Base-by-base conservation (phyloP, 129 eudicot genomes). In the Saposhnikovia divaricata region DNA sequence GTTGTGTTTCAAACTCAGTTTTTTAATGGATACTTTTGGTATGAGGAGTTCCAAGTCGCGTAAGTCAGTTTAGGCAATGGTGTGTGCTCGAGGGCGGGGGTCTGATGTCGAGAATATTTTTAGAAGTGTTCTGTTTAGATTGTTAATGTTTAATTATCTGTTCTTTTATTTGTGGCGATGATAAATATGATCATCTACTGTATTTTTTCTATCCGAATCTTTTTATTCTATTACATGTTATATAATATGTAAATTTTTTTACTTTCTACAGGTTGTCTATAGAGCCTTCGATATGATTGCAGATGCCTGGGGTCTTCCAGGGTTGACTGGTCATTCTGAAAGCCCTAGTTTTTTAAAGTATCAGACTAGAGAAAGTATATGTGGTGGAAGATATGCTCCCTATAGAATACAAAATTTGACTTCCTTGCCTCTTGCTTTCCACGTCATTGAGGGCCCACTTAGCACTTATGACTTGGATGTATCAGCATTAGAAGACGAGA, bases 391-490 rank as follows among this genome's bases (percentile, higher is more conserved):
- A 86, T 90, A 86, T 72, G 93, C 98, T 76, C 97, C 99, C 43
- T 96, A 96, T 84, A 83, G 91, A 57, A 83, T 96, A 25, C 93
- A 90, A 79, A 96, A 96, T 79, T 78, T 92, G 82, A 92, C 99
- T 79, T 92, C 99, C 9, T 84, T 92, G 80, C 98, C 99, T 79
- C 87, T 96, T 28, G 80, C 85, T 38, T 95, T 92, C 77, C 79
- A 78, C 73, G 87, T 92, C 84, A 85, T 81, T 77, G 83, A 87
- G 88, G 94, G 87, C 77, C 84, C 86, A 59, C 77, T 82, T 48
- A 53, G 18, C 47, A 77, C 80, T 78, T 89, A 84, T 42, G 79
- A 84, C 79, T 68, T 86, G 72, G 85, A 90, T 79, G 53, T 82
- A 19, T 88, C 91, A n/a, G 77, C 88, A 8, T 85, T 89, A 15